Base-by-base conservation (phyloP, 305 asterid genomes). In the Striga hermonthica region DNA sequence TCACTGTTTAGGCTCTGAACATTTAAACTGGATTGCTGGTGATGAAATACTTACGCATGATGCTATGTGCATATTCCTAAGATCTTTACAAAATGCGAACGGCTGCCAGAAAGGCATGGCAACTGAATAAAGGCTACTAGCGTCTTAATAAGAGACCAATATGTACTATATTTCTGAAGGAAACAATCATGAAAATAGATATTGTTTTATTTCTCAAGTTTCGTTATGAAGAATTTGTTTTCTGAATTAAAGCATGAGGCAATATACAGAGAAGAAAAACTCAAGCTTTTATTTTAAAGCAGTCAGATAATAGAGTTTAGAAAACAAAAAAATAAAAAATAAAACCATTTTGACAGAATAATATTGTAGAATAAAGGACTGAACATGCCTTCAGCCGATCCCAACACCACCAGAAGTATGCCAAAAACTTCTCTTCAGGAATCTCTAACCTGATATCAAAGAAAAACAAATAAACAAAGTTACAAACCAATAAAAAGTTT, bases 371-470 rank as follows among this genome's bases (percentile, higher is more conserved):
- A 62, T 43, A 43, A 79, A 52, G 68, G 49, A 58, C 31, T 57
- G 63, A 41, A 70, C 92, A 69, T 83, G 81, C 99, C 95, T 90
- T 90, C 60, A 90, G 70, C 72, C 88, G 85, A 75, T 90, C 83
- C 77, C 79, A 93, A 76, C 94, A 90, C 97, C 97, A 88, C 99
- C 99, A 93, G 75, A 93, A 93, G 82, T 90, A 90, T 48, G 79
- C 86, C 83, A 93, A 76, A 79, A 93, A 93, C 89, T 90, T 93
- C 83, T 88, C 92, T 79, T 90, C 89, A 59, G 81, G 77, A 64
- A 93, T 83, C 72, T 93, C 92, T 64, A 56, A 66, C 47, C 97
- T 93, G 88, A 77, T 60, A 60, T 59, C 50, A 70, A 65, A 69
- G 66, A 61, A 58, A 58, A 58, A 15, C 13, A 43, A 22, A 53